Evolutionary conservation across 2,329 filamentous ascomycete genomes (phyloP), one percentile per base, ranked within the genome.

Genomic region (Sporothrix brasiliensis): DNA sequence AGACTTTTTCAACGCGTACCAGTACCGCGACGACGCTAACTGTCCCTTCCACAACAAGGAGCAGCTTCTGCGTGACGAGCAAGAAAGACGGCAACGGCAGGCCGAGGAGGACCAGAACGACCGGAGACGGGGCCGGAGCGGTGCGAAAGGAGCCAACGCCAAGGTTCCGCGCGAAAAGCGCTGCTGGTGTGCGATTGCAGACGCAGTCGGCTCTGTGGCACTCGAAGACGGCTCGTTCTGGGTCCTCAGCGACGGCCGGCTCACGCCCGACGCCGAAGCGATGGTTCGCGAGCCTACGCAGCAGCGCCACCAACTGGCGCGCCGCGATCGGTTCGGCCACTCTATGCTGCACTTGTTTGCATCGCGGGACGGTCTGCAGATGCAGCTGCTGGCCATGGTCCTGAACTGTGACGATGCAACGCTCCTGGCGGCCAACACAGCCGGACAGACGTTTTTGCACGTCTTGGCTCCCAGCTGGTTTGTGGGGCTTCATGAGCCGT

Each of bases 401-500:
- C 66, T 74, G 14, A 71, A 71, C 47, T 68, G 73, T 24, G 73
- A 74, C 52, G 70, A 75, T 3, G 73, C 78, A 19, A 69, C 72
- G 4, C 69, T 74, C 13, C 52, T 68, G 19, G 76, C 77, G 2
- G 72, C 81, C 34, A 86, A 86, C 73, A 81, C 78, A 6, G 82
- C 80, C 1, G 80, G 80, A 2, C 84, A 86, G 75, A 85, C 83
- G 0, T 84, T 86, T 47, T 76, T 87, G 34, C 82, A 86, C 61
- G 77, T 84, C 0, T 74, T 85, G 13, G 75, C 78, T 6, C 74
- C 73, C 0, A 71, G 71, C 2, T 82, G 81, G 79, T 76, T 84
- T 39, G 16, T 65, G 0, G 72, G 76, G 34, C 16, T 78, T 7
- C 58, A 74, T 1, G 69, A 73, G 58, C 71, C 73, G 3, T 74